Evolutionary conservation across 2,329 filamentous ascomycete genomes (phyloP).

Genomic region (Fonsecaea nubica): DNA sequence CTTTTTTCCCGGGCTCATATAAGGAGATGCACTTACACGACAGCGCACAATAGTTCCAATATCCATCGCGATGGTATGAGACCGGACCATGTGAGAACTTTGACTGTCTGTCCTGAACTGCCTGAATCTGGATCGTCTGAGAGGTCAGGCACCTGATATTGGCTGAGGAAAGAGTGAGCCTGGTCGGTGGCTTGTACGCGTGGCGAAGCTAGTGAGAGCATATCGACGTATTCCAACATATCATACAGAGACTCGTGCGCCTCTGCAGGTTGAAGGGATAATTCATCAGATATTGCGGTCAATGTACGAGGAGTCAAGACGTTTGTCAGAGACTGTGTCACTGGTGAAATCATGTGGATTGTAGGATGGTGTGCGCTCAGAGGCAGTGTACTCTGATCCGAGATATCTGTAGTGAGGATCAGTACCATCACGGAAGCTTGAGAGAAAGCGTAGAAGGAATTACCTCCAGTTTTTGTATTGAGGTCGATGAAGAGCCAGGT

Average conservation of each 20-base stretch:
- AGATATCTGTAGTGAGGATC: neutral
- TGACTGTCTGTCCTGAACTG: conserved; percentile 43
- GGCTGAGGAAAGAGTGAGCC: conserved; percentile 35
- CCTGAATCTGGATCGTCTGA: conserved; percentile 13
- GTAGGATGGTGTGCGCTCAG: conserved; percentile 45
- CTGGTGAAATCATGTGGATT: conserved; percentile 43
- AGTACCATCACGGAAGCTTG: neutral
- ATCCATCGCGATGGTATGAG: conserved; percentile 51
- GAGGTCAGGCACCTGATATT: conserved; percentile 44
- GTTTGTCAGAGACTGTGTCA: conserved; percentile 39
- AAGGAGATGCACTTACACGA: conserved; percentile 30
- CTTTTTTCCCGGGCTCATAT: neutral
- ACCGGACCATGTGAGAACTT: conserved; percentile 51
- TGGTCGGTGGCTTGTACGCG: conserved; percentile 42
- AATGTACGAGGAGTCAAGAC: conserved; percentile 37
- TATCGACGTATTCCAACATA: conserved; percentile 68
- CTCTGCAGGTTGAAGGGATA: conserved; percentile 46
- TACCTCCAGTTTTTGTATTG: neutral
- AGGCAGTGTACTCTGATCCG: conserved; percentile 8
- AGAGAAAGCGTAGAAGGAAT: neutral
- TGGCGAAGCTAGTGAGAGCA: conserved; percentile 57
- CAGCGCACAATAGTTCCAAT: conserved; percentile 42
- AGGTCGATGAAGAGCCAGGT: conserved; percentile 33
- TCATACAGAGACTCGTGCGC: conserved; percentile 67
- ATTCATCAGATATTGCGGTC: neutral